Evolutionary conservation across 495 filamentous ascomycete species (phyloP).

Genomic region (Aspergillus conjunctus): DNA sequence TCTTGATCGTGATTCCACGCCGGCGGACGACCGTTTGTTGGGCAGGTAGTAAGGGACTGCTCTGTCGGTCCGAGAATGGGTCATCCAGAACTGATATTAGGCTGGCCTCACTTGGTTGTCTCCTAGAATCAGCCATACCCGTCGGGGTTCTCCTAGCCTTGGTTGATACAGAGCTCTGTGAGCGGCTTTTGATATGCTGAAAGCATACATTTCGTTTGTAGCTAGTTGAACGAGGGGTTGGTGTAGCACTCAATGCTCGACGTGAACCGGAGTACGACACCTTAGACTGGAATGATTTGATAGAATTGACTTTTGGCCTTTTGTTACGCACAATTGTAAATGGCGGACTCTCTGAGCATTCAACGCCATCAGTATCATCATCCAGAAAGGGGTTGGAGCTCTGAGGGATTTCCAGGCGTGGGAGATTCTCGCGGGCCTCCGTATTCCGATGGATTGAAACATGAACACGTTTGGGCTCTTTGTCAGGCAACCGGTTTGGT

Average conservation of each 20-base stretch:
- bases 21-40: conserved; percentile 44
- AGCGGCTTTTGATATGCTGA: conserved; percentile 55
- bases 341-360: conserved; percentile 30
- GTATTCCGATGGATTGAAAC: conserved; percentile 65
- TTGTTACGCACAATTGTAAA: conserved; percentile 40
- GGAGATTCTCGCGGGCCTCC: conserved; percentile 12
- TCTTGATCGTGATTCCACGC: conserved; percentile 30
- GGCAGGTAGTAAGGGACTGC: conserved; percentile 44
- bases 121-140: conserved; percentile 23
- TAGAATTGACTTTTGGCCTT: conserved; percentile 39
- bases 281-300: conserved; percentile 45
- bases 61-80: conserved; percentile 25
- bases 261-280: conserved; percentile 57
- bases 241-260: conserved; percentile 54
- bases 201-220: conserved; percentile 84
- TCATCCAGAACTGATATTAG: conserved; percentile 27
- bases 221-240: conserved; percentile 56
- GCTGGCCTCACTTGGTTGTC: conserved; percentile 35
- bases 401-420: conserved; percentile 15
- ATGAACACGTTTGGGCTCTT: conserved; percentile 54
- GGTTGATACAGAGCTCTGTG: conserved; percentile 38
- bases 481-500: conserved; percentile 40
- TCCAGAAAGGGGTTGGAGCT: conserved; percentile 31
- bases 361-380: conserved; percentile 24
- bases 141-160: conserved; percentile 26